phyloP scores from a whole-genome alignment of 2,329 filamentous ascomycete species.

The Acephala macrosclerotiorum region DNA sequence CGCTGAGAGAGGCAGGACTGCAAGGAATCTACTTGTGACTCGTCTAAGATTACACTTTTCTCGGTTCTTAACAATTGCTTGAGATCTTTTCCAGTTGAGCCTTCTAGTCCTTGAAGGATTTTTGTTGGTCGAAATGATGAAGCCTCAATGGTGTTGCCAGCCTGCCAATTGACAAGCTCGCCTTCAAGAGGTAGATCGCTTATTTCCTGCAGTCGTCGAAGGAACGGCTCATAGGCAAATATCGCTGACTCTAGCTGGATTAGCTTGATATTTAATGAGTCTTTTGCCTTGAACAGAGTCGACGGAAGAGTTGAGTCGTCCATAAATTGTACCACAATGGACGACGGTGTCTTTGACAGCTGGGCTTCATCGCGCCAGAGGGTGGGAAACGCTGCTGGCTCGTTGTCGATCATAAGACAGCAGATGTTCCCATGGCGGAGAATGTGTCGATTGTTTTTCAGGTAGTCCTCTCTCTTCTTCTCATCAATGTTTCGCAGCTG shows the following conservation, averaged over 20 bases:
- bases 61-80: conserved; percentile 42
- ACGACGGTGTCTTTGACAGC: conserved; percentile 53
- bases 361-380: conserved; percentile 59
- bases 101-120: conserved; percentile 40
- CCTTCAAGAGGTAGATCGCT: conserved; percentile 62
- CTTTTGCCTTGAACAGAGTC: conserved; percentile 54
- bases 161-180: conserved; percentile 53
- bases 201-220: conserved; percentile 64
- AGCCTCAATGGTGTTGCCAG: conserved; percentile 21
- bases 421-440: conserved; percentile 68
- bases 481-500: conserved; percentile 46
- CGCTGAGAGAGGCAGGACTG: conserved; percentile 57
- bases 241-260: conserved; percentile 68
- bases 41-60: conserved; percentile 51
- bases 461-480: conserved; percentile 50
- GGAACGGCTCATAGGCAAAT: conserved; percentile 73
- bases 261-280: conserved; percentile 52
- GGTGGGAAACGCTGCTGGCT: conserved; percentile 66
- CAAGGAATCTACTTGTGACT: conserved; percentile 64
- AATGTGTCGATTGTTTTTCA: conserved; percentile 56
- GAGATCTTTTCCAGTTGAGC: conserved; percentile 40
- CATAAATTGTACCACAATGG: conserved; percentile 59
- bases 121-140: conserved; percentile 32
- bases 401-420: conserved; percentile 59
- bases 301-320: conserved; percentile 54